These are phyloP conservation scores for Mikania micrantha DNA, from an alignment of 129 eudicot species.

Conservation along the genomic window DNA sequence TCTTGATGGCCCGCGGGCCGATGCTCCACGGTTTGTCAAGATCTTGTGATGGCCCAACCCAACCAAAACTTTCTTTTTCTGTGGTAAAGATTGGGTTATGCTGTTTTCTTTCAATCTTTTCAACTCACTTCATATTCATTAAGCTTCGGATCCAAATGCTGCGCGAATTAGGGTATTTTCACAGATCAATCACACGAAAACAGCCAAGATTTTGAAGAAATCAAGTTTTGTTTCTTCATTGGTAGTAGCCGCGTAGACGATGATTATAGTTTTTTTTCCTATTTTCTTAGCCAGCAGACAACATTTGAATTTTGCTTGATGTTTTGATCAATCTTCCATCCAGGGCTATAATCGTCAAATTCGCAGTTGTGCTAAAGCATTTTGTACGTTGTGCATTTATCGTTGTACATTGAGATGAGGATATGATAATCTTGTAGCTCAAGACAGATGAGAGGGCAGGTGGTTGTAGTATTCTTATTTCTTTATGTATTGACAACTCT, in stretches of 20 bases:
- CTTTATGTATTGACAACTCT: slow-evolving; percentile 9
- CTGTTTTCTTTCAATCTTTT: slow-evolving; percentile 1
- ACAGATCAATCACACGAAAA: background rate
- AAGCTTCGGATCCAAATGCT: background rate
- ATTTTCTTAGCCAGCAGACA: background rate
- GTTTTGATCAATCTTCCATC: slow-evolving; percentile 4
- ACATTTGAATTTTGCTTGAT: slow-evolving; percentile 8
- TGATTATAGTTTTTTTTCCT: slow-evolving; percentile 1
- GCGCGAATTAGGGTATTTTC: background rate
- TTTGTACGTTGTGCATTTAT: slow-evolving; percentile 12
- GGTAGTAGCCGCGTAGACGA: background rate
- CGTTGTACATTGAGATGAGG: slow-evolving; percentile 4
- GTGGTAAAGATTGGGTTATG: too few species aligned
- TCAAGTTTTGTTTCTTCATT: background rate
- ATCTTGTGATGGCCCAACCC: slow-evolving; percentile 28
- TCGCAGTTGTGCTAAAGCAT: background rate
- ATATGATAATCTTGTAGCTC: slow-evolving; percentile 14
- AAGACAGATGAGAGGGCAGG: background rate
- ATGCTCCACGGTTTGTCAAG: slow-evolving; percentile 41
- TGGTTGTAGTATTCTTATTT: slow-evolving; percentile 3
- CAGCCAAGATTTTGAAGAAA: background rate
- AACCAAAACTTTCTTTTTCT: background rate
- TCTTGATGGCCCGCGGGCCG: slow-evolving; percentile 49
- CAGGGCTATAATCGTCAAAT: slow-evolving; percentile 5
- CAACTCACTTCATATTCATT: slow-evolving; percentile 5